Base-by-base conservation (phyloP, 129 eudicot genomes). In the Lactuca sativa region DNA sequence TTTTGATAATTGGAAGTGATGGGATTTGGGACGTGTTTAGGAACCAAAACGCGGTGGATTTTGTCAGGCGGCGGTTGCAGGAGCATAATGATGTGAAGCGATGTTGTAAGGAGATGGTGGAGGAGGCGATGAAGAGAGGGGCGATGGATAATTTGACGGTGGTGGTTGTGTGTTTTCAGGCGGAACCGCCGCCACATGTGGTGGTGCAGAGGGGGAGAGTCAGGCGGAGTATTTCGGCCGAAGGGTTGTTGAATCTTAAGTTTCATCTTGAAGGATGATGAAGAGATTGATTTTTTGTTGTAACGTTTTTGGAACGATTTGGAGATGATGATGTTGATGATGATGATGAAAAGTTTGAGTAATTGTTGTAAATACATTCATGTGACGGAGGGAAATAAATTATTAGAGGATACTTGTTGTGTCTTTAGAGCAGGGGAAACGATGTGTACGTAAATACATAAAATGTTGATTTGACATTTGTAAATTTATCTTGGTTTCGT, bases 11-110 rank as follows among this genome's bases (percentile, higher is more conserved):
- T 1, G 99, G 88, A 17, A 84, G 97, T 44, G 99, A 93, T 56
- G 99, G 99, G 34, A 80, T 93, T 11, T 93, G 99, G 99, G 99
- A 93, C 15, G 87, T 93, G 15, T 90, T 93, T 49, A 81, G 86
- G 70, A 90, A 77, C 86, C 99, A 93, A 77, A 90, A 93, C 18
- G 99, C 97, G 11, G 92, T 93, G 5, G 97, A 90, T 47, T 90
- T 90, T 64, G 97, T 84, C 4, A 70, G 99, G 66, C 82, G 95
- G 75, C 59, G 79, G 65, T 73, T 95, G 34, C 90, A 85, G 56
- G 89, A 81, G 14, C 99, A 95, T 60, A 90, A 95, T n/a, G 90
- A 95, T 57, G 91, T 82, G 37, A 82, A 78, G 61, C 59, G 74
- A 7, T 90, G 99, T 62, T 90, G 96, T 74, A 83, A 74, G 78